phyloP scores from a whole-genome alignment of 441 rosid genomes.

The Pelargonium cotyledonis region DNA sequence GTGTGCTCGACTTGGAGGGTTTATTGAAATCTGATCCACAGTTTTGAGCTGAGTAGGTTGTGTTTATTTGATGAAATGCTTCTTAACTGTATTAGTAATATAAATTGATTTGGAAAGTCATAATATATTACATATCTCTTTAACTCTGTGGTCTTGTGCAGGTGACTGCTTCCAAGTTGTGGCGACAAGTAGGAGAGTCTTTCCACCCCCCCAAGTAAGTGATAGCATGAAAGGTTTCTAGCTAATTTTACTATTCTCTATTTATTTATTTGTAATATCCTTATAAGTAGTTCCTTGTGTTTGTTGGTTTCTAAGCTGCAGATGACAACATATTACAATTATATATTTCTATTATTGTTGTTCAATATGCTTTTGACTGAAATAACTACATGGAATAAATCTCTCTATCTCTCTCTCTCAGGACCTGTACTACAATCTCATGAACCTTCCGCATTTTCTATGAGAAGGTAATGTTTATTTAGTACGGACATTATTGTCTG shows the following conservation, averaged over 20 bases:
- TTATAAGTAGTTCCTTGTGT: neutral
- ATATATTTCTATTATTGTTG: conserved; percentile 3
- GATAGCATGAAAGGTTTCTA: conserved; percentile 3
- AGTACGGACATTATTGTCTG: conserved; percentile 9
- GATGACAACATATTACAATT: neutral
- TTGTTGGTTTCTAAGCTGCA: neutral
- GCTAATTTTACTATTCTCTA: neutral
- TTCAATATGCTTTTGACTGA: conserved; percentile 13
- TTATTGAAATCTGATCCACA: neutral
- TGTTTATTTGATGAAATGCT: neutral
- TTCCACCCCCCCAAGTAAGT: conserved; percentile 94
- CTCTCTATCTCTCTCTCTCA: conserved; percentile 28
- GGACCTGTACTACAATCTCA: conserved; percentile 93
- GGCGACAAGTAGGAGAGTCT: conserved; percentile 98
- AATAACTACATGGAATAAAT: conserved; percentile 19
- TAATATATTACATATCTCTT: conserved; percentile 19
- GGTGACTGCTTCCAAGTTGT: conserved; percentile 83
- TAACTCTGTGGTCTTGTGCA: conserved; percentile 29
- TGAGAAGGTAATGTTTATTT: conserved; percentile 59
- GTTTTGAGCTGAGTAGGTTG: conserved; percentile 5
- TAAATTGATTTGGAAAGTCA: neutral
- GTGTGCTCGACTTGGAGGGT: neutral
- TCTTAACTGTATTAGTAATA: neutral
- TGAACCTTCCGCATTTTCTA: conserved; percentile 90
- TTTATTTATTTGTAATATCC: neutral